phyloP scores from a whole-genome alignment of 345 rosid genomes.

The Turritis glabra region DNA sequence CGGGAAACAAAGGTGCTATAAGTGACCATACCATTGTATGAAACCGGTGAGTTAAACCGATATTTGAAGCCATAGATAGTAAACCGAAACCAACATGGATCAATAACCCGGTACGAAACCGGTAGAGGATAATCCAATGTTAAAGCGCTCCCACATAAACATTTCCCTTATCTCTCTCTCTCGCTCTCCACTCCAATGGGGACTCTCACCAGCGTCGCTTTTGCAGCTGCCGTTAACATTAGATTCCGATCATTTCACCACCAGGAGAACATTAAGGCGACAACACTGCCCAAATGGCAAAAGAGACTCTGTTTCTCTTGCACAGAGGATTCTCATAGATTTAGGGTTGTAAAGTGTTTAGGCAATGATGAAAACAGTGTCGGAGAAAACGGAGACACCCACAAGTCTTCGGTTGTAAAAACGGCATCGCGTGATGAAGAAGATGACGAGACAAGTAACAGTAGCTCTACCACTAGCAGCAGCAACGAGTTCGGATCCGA shows the following conservation, averaged over 20 bases:
- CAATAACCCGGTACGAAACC: neutral
- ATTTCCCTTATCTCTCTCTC: neutral
- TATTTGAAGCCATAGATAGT: neutral
- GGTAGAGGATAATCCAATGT: neutral
- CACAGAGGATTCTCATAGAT: conserved; percentile 26
- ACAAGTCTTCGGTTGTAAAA: conserved; percentile 26
- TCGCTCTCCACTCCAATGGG: conserved; percentile 48
- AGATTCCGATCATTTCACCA: conserved; percentile 41
- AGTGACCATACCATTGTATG: too few species aligned
- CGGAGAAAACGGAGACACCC: conserved; percentile 35
- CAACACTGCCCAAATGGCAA: conserved; percentile 23
- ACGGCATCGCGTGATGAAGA: conserved; percentile 50
- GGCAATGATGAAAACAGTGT: conserved; percentile 33
- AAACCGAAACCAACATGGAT: neutral
- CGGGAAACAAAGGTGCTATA: too few species aligned
- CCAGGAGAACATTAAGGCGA: conserved; percentile 27
- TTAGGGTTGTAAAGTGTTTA: conserved; percentile 47
- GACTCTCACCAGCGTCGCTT: conserved; percentile 58
- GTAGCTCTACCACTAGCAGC: neutral
- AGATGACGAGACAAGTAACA: conserved; percentile 38
- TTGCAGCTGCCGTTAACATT: conserved; percentile 45
- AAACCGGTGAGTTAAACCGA: neutral
- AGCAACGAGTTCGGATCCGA: conserved; percentile 49
- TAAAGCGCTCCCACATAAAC: neutral
- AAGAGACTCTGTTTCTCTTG: conserved; percentile 36